phyloP scores from a whole-genome alignment of 2,329 filamentous ascomycete genomes.

The Nigrospora oryzae region DNA sequence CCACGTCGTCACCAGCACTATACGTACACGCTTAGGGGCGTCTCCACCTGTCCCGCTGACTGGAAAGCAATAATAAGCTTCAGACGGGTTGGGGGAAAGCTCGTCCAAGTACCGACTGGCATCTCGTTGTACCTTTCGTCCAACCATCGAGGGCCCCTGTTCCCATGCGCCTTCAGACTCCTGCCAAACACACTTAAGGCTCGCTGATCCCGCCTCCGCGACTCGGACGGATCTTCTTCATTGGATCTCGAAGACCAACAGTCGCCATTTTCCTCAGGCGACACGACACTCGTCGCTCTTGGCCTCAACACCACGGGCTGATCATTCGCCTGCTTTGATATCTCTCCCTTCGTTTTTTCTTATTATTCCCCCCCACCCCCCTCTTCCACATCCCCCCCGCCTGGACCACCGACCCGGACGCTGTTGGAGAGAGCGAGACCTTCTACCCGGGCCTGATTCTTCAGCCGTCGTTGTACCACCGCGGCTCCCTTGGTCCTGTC shows the following conservation, averaged over 20 bases:
- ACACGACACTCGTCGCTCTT: constrained; percentile 32
- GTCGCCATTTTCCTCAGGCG: constrained; percentile 22
- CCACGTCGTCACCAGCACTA: constrained; percentile 38
- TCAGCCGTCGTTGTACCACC: too few species aligned
- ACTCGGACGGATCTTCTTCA: constrained; percentile 27
- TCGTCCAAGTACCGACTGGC: constrained; percentile 28
- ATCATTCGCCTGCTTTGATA: too few species aligned
- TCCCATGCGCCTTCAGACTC: constrained; percentile 25
- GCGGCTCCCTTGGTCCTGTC: constrained; percentile 11
- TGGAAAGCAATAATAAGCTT: constrained; percentile 34
- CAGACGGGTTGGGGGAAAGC: constrained; percentile 23
- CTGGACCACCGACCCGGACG: too few species aligned
- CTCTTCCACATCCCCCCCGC: constrained; percentile 6
- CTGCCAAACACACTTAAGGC: constrained; percentile 45
- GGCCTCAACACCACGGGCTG: too few species aligned
- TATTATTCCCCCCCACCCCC: constrained; percentile 3
- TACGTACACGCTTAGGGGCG: constrained; percentile 17
- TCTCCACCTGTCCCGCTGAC: constrained; percentile 34
- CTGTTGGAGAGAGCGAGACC: too few species aligned
- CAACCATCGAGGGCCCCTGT: constrained; percentile 23
- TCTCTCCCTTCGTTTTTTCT: too few species aligned
- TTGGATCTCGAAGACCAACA: constrained; percentile 21
- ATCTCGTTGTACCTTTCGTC: constrained; percentile 24
- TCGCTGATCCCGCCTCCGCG: constrained; percentile 46
- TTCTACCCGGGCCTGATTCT: too few species aligned